phyloP scores from a whole-genome alignment of 2,329 filamentous ascomycete species.

The Neospermospora avenae region DNA sequence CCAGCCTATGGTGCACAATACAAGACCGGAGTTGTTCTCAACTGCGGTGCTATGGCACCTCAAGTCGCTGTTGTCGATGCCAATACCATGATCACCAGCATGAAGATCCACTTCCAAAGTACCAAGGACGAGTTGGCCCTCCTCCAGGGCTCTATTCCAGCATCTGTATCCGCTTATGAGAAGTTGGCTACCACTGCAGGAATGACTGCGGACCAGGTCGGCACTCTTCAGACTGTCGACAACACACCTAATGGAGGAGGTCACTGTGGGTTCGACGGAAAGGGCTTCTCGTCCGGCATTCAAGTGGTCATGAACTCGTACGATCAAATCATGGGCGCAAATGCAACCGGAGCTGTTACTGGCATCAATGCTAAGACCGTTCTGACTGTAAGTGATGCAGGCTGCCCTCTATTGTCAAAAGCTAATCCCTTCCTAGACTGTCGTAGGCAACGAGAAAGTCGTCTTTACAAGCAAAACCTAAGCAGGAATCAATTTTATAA shows the following conservation, averaged over 20 bases:
- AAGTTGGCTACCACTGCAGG: constrained; percentile 44
- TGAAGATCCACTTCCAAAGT: constrained; percentile 55
- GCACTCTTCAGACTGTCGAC: constrained; percentile 53
- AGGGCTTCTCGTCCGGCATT: constrained; percentile 52
- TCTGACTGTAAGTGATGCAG: constrained; percentile 34
- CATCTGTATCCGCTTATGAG: constrained; percentile 50
- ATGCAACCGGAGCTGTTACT: constrained; percentile 46
- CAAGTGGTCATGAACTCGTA: constrained; percentile 55
- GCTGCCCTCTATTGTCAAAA: not conserved
- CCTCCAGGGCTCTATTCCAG: constrained; percentile 49
- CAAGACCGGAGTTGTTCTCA: constrained; percentile 48
- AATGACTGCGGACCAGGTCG: constrained; percentile 43
- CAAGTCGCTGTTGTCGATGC: constrained; percentile 49
- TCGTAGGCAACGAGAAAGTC: constrained; percentile 28
- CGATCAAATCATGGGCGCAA: constrained; percentile 47
- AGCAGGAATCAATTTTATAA: not conserved
- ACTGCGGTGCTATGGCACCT: constrained; percentile 52
- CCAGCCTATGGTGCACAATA: constrained; percentile 42
- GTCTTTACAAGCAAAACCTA: constrained; percentile 20
- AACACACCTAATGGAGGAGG: constrained; percentile 53
- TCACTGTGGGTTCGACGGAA: constrained; percentile 56
- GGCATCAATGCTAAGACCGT: constrained; percentile 49
- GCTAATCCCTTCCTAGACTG: constrained; percentile 19
- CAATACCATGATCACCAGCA: constrained; percentile 41
- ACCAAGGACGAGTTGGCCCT: constrained; percentile 48